Evolutionary conservation across 805 yeast species (phyloP), one percentile per base, ranked within the genome.

Genomic region (Ogataea populi-albae): DNA sequence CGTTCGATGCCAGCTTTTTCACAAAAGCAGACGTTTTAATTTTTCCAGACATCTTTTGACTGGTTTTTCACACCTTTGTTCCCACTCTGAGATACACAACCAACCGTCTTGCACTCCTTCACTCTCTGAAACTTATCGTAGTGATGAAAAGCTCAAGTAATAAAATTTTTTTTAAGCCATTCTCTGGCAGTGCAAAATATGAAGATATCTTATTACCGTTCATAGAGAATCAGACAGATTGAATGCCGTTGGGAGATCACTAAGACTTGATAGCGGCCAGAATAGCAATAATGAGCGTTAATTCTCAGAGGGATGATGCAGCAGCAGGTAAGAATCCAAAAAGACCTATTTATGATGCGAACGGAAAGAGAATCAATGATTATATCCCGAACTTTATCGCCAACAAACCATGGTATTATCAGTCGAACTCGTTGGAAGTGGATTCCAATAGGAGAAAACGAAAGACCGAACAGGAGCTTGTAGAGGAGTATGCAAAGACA

Each of bases 1-100:
- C 83, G 50, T 87, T 87, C 6, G 95, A 86, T 1, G 96, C 95
- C 43, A 88, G 65, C 52, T 81, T 81, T 62, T 83, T 85, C 15
- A 88, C 86, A 56, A 87, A 84, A 0, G 77, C 62, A 23, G 74
- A 65, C 11, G 76, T 55, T 43, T 59, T 56, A 39, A 56, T 47
- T 28, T 34, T 48, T 29, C 26, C 37, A n/a, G 32, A 30, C 30
- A 30, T 35, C 15, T 19, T 23, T n/a, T n/a, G n/a, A n/a, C n/a
- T n/a, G n/a, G n/a, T n/a, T n/a, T n/a, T n/a, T n/a, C n/a, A n/a
- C n/a, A n/a, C n/a, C n/a, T n/a, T n/a, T n/a, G n/a, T n/a, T n/a
- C n/a, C n/a, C n/a, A n/a, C n/a, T n/a, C n/a, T n/a, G n/a, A n/a
- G n/a, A n/a, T n/a, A n/a, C n/a, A n/a, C n/a, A n/a, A n/a, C n/a